These are phyloP conservation scores for Arabidopsis thaliana DNA, from an alignment of 345 rosid species.

Conservation along the genomic window TAIR10.1 NC_003071.7:14060501-14061000, in stretches of 20 bases:
- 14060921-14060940: not conserved
- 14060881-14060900: not conserved
- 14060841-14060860: slow-evolving; percentile 47
- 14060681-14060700: slow-evolving; percentile 42
- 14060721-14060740: slow-evolving; percentile 43
- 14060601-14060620: slow-evolving; percentile 52
- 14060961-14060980: not conserved
- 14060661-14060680: slow-evolving; percentile 30
- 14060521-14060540: slow-evolving; percentile 44
- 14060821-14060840: slow-evolving; percentile 26
- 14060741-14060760: slow-evolving; percentile 38
- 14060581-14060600: slow-evolving; percentile 51
- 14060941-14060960: not conserved
- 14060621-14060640: slow-evolving; percentile 34
- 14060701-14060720: slow-evolving; percentile 48
- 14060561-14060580: slow-evolving; percentile 37
- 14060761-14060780: slow-evolving; percentile 38
- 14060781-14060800: slow-evolving; percentile 31
- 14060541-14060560: slow-evolving; percentile 42
- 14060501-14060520: slow-evolving; percentile 47
- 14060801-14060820: slow-evolving; percentile 13
- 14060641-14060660: slow-evolving; percentile 31
- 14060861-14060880: slow-evolving; percentile 34
- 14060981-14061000: too few species aligned
- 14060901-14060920: not conserved